phyloP scores from a whole-genome alignment of 2,329 filamentous ascomycete species.

The Knufia fluminis region DNA sequence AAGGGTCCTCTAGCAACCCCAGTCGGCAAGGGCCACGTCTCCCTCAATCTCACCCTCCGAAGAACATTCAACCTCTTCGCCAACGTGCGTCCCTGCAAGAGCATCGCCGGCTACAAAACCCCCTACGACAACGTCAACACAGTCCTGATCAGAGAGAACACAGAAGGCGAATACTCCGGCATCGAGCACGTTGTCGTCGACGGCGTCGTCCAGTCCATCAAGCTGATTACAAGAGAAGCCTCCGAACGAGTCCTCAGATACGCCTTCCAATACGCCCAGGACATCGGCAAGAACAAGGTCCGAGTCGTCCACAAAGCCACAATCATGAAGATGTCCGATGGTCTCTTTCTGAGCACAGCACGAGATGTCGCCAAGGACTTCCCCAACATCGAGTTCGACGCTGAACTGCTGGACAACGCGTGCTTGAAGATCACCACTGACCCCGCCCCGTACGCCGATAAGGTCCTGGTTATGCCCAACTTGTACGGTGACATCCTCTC shows the following conservation, averaged over 20 bases:
- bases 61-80: slow-evolving; percentile 99
- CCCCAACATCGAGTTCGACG: slow-evolving; percentile 91
- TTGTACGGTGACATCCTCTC: slow-evolving; percentile 99
- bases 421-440: slow-evolving; percentile 98
- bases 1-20: slow-evolving; percentile 97
- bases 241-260: slow-evolving; percentile 92
- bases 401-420: slow-evolving; percentile 97
- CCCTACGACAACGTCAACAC: slow-evolving; percentile 96
- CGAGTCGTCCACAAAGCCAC: slow-evolving; percentile 89
- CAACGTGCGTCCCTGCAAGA: slow-evolving; percentile 96
- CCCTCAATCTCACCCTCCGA: slow-evolving; percentile 94
- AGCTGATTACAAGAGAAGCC: slow-evolving; percentile 89
- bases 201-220: slow-evolving; percentile 97
- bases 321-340: slow-evolving; percentile 97
- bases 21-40: slow-evolving; percentile 97
- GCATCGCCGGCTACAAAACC: slow-evolving; percentile 95
- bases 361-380: slow-evolving; percentile 86
- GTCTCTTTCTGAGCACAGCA: slow-evolving; percentile 87
- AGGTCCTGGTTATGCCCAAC: slow-evolving; percentile 90
- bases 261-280: slow-evolving; percentile 94
- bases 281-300: slow-evolving; percentile 91
- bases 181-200: slow-evolving; percentile 98
- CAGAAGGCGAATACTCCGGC: slow-evolving; percentile 97
- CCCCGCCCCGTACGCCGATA: slow-evolving; percentile 76
- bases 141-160: slow-evolving; percentile 97